Base-by-base conservation (phyloP, 805 yeast genomes). In the Kazachstania bromeliacearum region DNA sequence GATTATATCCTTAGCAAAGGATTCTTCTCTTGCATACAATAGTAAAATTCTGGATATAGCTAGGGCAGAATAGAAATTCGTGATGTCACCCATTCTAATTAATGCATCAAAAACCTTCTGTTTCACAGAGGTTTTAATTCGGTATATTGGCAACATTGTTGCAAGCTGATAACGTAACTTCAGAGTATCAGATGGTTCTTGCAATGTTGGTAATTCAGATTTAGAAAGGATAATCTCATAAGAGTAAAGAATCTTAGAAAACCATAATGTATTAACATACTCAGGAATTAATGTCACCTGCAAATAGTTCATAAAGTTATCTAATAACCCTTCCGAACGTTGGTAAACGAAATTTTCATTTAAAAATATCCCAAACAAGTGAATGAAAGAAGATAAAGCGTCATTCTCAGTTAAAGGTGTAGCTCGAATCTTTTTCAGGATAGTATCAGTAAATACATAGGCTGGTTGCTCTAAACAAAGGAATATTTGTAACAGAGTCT, bases 11-110 rank as follows among this genome's bases (percentile, higher is more conserved):
- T 46, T 41, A 5, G 73, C 68, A 34, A 50, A 57, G 0, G 45
- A 50, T 10, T 67, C 67, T 9, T 69, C 63, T 18, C 67, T 64
- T 13, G 84, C 66, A 47, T 66, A 73, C 7, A 79, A 54, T 2
- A 77, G 65, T 38, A 80, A 49, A 1, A 79, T 54, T 22, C 79
- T 65, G n/a, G 77, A 67, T 2, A 77, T 55, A 0, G 77, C 68
- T 2, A 70, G 45, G 0, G 83, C 81, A 6, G 73, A 59, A 19
- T 66, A 63, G 13, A 67, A 62, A 24, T 63, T 62, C 2, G 64
- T 53, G 4, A 77, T 50, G 0, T 57, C 62, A 1, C 63, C 59
- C 3, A 73, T 50, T 2, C 54, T 43, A 2, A 75, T 43, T n/a
- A 81, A 31, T 0, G 55, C 47, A 1, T 66, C 62, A 35, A 79